Evolutionary conservation across 352 stramenopile genomes (phyloP), one percentile per base, ranked within the genome.

Genomic region (Albugo laibachii): DNA sequence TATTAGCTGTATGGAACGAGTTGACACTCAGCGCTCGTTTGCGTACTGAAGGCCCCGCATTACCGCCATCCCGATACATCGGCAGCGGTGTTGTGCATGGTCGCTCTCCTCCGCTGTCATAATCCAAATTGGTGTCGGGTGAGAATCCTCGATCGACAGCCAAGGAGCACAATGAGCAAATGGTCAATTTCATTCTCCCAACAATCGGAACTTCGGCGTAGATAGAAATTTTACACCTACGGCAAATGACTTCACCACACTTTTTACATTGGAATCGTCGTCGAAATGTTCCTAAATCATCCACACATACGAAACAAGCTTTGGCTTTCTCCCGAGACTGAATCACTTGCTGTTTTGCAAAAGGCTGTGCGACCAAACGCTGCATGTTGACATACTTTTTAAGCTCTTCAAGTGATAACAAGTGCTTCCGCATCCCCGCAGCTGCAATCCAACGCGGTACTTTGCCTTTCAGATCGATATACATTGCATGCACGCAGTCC

Each of bases 361-460:
- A 87, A 12, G 65, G 74, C 55, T 87, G 74, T 54, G 66, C 80
- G 5, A 72, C 74, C 21, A 81, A 59, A 40, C 71, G 69, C 53
- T 84, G 83, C 74, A 84, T 84, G 49, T 61, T 73, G 34, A 87
- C 54, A 57, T 87, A 76, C 55, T 81, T 84, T 52, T 83, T 83
- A 11, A 87, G 51, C 49, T 83, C 67, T 45, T 83, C 71, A 6
- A 87, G 55, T 39, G 66, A 76, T 66, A 87, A 80, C 52, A 87
- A 62, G 8, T 58, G 55, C 36, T 77, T 66, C 41, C 64, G 57
- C 47, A 84, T 60, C n/a, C 58, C 63, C 39, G 73, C 66, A 11
- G 64, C 59, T 0, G 69, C 67, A 20, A 87, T 58, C 71, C 69
- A 84, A 52, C 79, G 56, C 27, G 74, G 69, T 11, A 87, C 69